Evolutionary conservation across 345 rosid species (phyloP), one percentile per base, ranked within the genome.

Genomic region (Heritiera littoralis): DNA sequence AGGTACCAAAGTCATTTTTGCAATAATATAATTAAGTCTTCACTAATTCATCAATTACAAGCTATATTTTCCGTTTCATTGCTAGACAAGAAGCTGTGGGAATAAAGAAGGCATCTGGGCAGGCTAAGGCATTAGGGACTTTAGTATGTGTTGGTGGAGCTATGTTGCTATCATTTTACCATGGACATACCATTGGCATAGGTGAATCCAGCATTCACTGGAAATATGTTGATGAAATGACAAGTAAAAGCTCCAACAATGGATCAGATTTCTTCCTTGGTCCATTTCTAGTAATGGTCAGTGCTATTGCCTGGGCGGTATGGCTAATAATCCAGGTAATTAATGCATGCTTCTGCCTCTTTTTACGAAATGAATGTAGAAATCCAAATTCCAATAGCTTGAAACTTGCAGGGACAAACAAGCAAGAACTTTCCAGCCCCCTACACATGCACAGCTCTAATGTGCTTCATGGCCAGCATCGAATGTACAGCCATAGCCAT

Each of bases 91-190:
- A 95, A 86, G 72, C 77, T 0, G 85, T 91, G 51, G 85, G 88
- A 54, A 87, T 95, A 14, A 92, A 79, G 83, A 92, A 81, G 9
- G 72, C 66, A 64, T 81, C 97, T 5, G 98, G 97, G 65, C 90
- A 84, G 82, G 99, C 98, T 1, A 96, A 96, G 84, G 87, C 91
- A 76, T 7, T 87, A 0, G 99, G 99, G 28, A 96, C 99, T 14
- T 2, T 82, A 35, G 75, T 88, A 2, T 96, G 99, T 77, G 98
- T 96, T 32, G 88, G 89, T 5, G 99, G 99, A 70, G 98, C 98
- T 20, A 96, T 96, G 98, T 52, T 96, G 80, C 84, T 94, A 70
- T 94, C 98, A 3, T 96, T 94, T 73, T 96, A 92, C 86, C 97
- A 92, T 78, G 98, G 98, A 28, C 85, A 84, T 32, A 73, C 41